Percentiles rank a stretch among this genome's conserved stretches.
Evolutionary conservation across 805 yeast species (phyloP).

Genomic region (Candida railenensis): DNA sequence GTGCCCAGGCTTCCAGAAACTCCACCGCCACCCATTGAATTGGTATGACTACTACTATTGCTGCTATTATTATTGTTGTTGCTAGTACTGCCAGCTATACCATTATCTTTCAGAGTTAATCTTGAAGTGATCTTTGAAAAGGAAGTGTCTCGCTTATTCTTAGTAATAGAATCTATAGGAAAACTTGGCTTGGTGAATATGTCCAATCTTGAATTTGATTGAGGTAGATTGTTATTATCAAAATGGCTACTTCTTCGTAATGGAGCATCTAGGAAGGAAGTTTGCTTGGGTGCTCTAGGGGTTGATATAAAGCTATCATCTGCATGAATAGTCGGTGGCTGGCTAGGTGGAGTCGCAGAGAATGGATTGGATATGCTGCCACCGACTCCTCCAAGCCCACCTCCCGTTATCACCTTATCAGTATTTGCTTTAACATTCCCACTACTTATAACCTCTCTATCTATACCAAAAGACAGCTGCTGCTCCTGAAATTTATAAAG

Average conservation of each 20-base stretch:
- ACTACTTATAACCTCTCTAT: not conserved
- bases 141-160: constrained; percentile 28
- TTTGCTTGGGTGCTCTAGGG: constrained; percentile 15
- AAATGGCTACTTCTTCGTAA: constrained; percentile 18
- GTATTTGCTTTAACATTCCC: not conserved
- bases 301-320: constrained; percentile 10
- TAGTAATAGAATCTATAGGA: constrained; percentile 19
- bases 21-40: not conserved
- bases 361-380: constrained; percentile 27
- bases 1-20: not conserved
- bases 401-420: not conserved
- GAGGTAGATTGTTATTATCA: not conserved
- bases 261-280: constrained; percentile 37
- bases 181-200: constrained; percentile 29
- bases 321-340: constrained; percentile 2
- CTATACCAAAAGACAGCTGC: not conserved
- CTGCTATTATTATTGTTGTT: constrained; percentile 5
- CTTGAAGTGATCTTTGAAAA: constrained; percentile 49
- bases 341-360: constrained; percentile 11
- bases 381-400: not conserved
- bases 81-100: not conserved
- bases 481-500: constrained; percentile 37
- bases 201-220: not conserved
- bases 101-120: constrained; percentile 14
- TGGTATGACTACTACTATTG: constrained; percentile 1